phyloP scores from a whole-genome alignment of 177 flowering plant species.

The Tripterygium wilfordii region DNA sequence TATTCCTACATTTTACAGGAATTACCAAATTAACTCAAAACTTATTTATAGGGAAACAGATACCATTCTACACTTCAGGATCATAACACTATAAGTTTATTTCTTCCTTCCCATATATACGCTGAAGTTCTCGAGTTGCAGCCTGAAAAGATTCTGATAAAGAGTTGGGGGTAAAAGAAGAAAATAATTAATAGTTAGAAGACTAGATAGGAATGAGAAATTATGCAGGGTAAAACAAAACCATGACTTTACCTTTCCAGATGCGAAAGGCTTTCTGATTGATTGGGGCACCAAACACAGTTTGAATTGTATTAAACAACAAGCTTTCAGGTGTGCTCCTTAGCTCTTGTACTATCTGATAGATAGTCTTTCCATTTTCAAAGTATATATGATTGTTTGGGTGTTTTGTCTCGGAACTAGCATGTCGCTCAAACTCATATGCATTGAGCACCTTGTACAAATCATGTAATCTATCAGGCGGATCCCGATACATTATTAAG shows the following conservation, averaged over 20 bases:
- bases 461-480: background rate
- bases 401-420: slow-evolving; percentile 35
- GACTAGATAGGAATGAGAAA: too few relatives aligned
- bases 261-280: slow-evolving; percentile 25
- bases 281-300: slow-evolving; percentile 26
- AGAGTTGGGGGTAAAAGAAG: background rate
- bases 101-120: slow-evolving; percentile 23
- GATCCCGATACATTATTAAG: background rate
- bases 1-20: too few relatives aligned
- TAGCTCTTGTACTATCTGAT: slow-evolving; percentile 36
- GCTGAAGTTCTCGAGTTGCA: slow-evolving; percentile 23
- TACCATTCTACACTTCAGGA: too few relatives aligned
- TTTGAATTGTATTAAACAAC: slow-evolving; percentile 30
- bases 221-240: too few relatives aligned
- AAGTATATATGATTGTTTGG: slow-evolving; percentile 36
- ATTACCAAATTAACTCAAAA: too few relatives aligned
- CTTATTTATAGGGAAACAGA: background rate
- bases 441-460: slow-evolving; percentile 26
- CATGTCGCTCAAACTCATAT: slow-evolving; percentile 31
- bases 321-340: slow-evolving; percentile 29
- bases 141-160: slow-evolving; percentile 21
- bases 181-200: background rate
- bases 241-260: slow-evolving; percentile 19
- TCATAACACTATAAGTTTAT: slow-evolving; percentile 10
- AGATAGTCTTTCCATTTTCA: slow-evolving; percentile 34